These are phyloP conservation scores for Cladosporium sp. DNA, from an alignment of 2,329 filamentous ascomycete genomes.

Conservation along the genomic window DNA sequence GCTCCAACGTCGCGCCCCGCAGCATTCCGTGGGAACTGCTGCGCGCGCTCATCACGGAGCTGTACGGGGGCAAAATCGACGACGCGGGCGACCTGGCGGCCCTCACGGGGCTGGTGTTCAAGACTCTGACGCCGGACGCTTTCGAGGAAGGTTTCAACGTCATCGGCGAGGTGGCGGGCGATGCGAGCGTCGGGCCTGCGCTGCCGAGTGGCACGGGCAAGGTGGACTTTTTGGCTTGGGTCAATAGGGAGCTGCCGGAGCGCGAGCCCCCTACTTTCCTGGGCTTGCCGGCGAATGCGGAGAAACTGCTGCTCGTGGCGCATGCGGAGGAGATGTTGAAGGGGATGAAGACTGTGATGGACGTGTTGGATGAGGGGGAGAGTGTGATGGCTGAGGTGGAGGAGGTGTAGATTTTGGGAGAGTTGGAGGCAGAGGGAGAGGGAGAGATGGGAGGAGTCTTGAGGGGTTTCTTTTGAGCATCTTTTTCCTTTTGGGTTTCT, in stretches of 20 bases:
- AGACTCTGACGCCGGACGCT: conserved; percentile 77
- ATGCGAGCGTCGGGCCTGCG: conserved; percentile 48
- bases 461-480: not conserved
- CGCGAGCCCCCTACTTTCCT: conserved; percentile 94
- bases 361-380: conserved; percentile 90
- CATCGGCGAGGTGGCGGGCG: conserved; percentile 57
- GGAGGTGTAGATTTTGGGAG: conserved; percentile 10
- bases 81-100: conserved; percentile 77
- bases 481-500: too few relatives aligned
- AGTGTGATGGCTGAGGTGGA: conserved; percentile 60
- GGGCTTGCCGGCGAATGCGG: conserved; percentile 88
- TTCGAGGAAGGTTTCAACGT: conserved; percentile 92
- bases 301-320: conserved; percentile 88
- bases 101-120: conserved; percentile 68
- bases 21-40: conserved; percentile 98
- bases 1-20: conserved; percentile 87
- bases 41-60: conserved; percentile 83
- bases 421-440: too few relatives aligned
- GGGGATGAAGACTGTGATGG: conserved; percentile 79
- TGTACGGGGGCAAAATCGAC: conserved; percentile 97
- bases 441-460: not conserved
- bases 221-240: conserved; percentile 85
- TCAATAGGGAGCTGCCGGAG: conserved; percentile 78
- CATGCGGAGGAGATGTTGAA: conserved; percentile 80
- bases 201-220: conserved; percentile 79